Base-by-base conservation (phyloP, 805 yeast species). In the Starmerella powellii region DNA sequence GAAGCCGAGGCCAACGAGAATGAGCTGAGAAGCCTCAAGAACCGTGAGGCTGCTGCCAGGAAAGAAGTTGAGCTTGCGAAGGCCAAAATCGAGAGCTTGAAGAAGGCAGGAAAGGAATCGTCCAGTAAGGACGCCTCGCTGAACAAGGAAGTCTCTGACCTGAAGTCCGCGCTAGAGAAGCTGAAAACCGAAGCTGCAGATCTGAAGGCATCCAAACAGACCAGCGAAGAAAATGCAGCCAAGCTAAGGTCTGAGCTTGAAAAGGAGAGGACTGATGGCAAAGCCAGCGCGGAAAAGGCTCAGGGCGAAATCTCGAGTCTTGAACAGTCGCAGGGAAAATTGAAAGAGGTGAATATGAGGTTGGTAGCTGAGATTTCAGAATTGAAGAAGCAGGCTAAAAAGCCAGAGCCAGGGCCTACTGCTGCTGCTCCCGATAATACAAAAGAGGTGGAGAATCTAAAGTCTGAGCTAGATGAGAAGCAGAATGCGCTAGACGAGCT, bases 401-500 rank as follows among this genome's bases (percentile, higher is more conserved):
- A 8, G 8, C 17, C 8, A 29, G 31, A 31, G 13, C 12, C 34
- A 4, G 4, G 10, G 13, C 12, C 10, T 12, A 6, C 34, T 10
- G 21, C 12, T 8, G 13, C 6, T 6, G n/a, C 8, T 10, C 15
- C 37, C 13, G 28, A 18, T 3, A 20, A 31, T 12, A 17, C 17
- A 12, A 34, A 12, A 4, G 29, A 23, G 6, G 3, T 31, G 11
- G n/a, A 32, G 8, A 30, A n/a, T 26, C 37, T 44, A 8, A 30
- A 40, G 23, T 27, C 34, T 10, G 51, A 49, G 18, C 42, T 47
- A 6, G 40, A 45, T 1, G 55, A 49, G 15, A 56, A 31, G 2
- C 68, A 66, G 47, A 55, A 71, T 2, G 83, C 77, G 20, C 55
- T 76, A 10, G 94, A 85, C 52, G 94, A 83, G 48, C 59, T 85